Base-by-base conservation (phyloP, 495 filamentous ascomycete genomes). In the Rostrohypoxylon terebratum region DNA sequence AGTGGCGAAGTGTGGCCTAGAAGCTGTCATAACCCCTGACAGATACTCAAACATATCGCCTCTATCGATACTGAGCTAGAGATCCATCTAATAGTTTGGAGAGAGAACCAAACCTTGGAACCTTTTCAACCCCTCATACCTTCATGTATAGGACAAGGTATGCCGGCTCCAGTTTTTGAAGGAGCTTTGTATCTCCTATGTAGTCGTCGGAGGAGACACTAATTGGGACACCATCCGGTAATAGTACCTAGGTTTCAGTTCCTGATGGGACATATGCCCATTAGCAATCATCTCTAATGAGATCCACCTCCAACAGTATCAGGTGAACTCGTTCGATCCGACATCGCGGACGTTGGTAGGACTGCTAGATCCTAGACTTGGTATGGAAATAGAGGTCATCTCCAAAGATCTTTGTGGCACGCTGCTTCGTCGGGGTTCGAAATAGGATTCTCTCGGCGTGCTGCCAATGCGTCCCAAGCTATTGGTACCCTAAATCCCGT, bases 1-100 rank as follows among this genome's bases (percentile, higher is more conserved):
- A 28, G 65, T 45, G 70, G 70, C 70, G 60, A 31, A 73, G 65
- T 57, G 54, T 14, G 55, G 70, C 53, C 45, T 45, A 66, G 60
- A 69, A 36, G 60, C 65, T 62, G 59, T 68, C 25, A 21, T 10
- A 11, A 44, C 59, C 47, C 60, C 48, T 62, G 28, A 48, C 54
- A 59, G 47, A 59, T 20, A 61, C 60, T 21, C 42, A 40, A 23
- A 61, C 18, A 65, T 54, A 57, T 68, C 47, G 13, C 20, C 40
- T 28, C 31, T 51, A 47, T 25, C 21, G 58, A 59, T n/a, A 18
- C 50, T 14, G 7, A 40, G 16, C 25, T 4, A n/a, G 16, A 62
- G 38, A 66, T 58, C 18, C 63, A 53, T 59, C 42, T 65, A 31
- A 31, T 16, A 44, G 33, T 45, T 65, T n/a, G 53, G 14, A 55